These are phyloP conservation scores for Eucalyptus tenuipes DNA, from an alignment of 345 rosid genomes.

Conservation along the genomic window DNA sequence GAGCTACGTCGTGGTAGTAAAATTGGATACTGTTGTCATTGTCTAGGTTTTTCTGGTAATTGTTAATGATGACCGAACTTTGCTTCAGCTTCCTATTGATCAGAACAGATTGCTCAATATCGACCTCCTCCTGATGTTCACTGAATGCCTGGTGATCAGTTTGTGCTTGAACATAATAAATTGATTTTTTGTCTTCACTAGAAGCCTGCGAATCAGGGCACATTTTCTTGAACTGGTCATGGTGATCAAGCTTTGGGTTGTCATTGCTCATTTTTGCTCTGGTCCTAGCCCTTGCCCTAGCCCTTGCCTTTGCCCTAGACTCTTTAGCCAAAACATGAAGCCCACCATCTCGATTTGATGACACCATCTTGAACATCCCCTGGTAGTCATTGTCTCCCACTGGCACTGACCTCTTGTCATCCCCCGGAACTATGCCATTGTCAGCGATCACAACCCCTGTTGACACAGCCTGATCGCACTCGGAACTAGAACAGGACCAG, in stretches of 20 bases:
- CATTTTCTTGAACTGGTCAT: neutral
- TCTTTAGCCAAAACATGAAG: constrained; percentile 7
- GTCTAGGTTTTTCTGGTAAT: constrained; percentile 7
- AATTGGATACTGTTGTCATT: neutral
- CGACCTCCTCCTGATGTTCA: neutral
- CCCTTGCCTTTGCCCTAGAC: constrained; percentile 42
- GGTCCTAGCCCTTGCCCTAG: constrained; percentile 46
- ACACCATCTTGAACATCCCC: neutral
- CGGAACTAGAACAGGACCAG: constrained; percentile 1
- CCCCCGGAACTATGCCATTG: neutral
- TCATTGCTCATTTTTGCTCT: constrained; percentile 16
- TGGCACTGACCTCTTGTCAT: neutral
- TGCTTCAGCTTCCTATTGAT: constrained; percentile 18
- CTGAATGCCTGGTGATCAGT: neutral
- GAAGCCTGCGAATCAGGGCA: neutral
- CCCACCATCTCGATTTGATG: neutral
- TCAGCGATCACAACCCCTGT: neutral
- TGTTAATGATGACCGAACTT: constrained; percentile 5
- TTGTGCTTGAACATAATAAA: neutral
- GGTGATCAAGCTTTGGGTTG: neutral
- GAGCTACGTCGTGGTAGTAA: neutral
- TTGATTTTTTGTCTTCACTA: neutral
- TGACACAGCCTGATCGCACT: neutral
- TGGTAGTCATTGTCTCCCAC: neutral
- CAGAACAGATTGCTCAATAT: neutral